Percentiles rank a stretch among this genome's conserved stretches.
phyloP scores from a whole-genome alignment of 805 yeast genomes.

The Cyberlindnera maritima region DNA sequence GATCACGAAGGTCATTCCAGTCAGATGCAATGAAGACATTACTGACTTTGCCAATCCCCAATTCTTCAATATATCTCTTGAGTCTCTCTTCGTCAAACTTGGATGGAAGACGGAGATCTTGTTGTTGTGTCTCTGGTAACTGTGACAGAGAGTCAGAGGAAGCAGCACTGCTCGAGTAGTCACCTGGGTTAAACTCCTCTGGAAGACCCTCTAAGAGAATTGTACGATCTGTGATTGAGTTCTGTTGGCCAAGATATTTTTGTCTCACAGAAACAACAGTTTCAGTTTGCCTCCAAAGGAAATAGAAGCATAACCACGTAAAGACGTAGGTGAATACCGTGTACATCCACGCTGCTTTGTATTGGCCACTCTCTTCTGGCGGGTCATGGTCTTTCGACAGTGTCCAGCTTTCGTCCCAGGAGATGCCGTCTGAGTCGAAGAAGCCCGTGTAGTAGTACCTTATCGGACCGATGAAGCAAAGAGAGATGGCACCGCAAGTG shows the following conservation, averaged over 20 bases:
- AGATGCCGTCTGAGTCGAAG: conserved; percentile 58
- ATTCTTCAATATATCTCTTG: conserved; percentile 68
- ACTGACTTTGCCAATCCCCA: conserved; percentile 80
- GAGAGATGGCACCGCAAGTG: conserved; percentile 65
- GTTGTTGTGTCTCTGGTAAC: neutral
- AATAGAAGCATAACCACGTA: conserved; percentile 62
- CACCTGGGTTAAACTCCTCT: conserved; percentile 54
- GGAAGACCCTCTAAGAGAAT: conserved; percentile 88
- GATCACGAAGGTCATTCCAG: conserved; percentile 68
- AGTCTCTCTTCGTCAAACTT: conserved; percentile 55
- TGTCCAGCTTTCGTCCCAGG: conserved; percentile 21
- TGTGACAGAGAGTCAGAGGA: conserved; percentile 10
- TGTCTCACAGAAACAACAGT: conserved; percentile 79
- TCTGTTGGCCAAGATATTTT: conserved; percentile 77
- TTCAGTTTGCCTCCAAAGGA: conserved; percentile 67
- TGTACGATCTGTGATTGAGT: conserved; percentile 89
- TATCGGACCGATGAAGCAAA: conserved; percentile 79
- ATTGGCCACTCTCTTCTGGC: conserved; percentile 36
- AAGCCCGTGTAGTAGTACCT: conserved; percentile 81
- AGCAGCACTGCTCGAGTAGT: conserved; percentile 15
- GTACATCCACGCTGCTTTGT: conserved; percentile 76
- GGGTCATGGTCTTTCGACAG: conserved; percentile 25
- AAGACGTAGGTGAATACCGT: conserved; percentile 85
- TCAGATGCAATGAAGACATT: conserved; percentile 78
- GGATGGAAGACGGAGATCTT: neutral